Conservation (phyloP, 768 basidiomycete species). For the Lactarius hengduanensis region DNA sequence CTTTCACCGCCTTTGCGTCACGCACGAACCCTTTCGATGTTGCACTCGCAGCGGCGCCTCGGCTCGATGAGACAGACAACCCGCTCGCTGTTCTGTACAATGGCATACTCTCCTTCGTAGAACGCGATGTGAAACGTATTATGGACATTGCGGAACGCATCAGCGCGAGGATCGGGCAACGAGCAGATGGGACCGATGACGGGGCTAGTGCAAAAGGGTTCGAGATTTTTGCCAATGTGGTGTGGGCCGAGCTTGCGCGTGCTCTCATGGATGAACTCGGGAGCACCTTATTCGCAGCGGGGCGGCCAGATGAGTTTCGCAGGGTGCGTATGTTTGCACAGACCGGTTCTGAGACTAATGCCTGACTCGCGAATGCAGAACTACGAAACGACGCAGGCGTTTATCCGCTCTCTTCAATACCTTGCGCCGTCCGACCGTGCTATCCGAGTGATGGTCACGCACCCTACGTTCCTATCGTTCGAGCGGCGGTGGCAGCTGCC, state of each 20-base stretch:
- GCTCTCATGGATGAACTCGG: slow-evolving; percentile 87
- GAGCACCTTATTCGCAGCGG: slow-evolving; percentile 80
- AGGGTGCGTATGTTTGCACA: slow-evolving; percentile 50
- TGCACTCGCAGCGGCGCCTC: slow-evolving; percentile 40
- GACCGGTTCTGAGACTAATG: not conserved
- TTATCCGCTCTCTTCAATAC: slow-evolving; percentile 78
- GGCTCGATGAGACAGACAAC: slow-evolving; percentile 66
- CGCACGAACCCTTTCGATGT: slow-evolving; percentile 43
- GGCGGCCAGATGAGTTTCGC: slow-evolving; percentile 86
- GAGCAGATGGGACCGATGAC: slow-evolving; percentile 16
- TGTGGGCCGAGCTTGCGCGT: slow-evolving; percentile 83
- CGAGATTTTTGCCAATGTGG: slow-evolving; percentile 81
- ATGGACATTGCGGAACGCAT: slow-evolving; percentile 77
- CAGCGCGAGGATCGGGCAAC: slow-evolving; percentile 46
- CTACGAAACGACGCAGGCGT: slow-evolving; percentile 79
- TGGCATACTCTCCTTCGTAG: slow-evolving; percentile 76
- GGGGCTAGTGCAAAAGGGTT: slow-evolving; percentile 48
- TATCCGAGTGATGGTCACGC: slow-evolving; percentile 67
- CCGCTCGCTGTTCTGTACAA: slow-evolving; percentile 78
- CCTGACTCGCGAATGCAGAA: slow-evolving; percentile 49
- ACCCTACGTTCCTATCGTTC: slow-evolving; percentile 70
- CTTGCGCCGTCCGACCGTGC: slow-evolving; percentile 74
- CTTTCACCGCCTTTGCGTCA: slow-evolving; percentile 47
- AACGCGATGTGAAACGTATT: slow-evolving; percentile 67
- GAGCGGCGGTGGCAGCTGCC: slow-evolving; percentile 92